These are phyloP conservation scores for Boletus fagicola DNA, from an alignment of 768 basidiomycete genomes.

Conservation along the genomic window DNA sequence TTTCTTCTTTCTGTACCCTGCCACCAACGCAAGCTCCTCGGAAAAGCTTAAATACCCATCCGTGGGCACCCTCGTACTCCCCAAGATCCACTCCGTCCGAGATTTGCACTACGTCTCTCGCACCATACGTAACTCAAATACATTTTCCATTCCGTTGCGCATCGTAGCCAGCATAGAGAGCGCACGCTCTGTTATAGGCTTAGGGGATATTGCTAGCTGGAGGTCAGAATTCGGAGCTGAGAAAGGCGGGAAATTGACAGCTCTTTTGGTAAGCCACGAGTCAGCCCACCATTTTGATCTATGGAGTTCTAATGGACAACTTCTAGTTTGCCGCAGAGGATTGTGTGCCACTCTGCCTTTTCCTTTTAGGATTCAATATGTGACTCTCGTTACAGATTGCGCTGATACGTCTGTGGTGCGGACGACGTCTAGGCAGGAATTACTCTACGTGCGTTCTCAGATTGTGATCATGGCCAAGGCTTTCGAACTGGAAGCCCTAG, in stretches of 20 bases:
- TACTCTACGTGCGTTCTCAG: conserved; percentile 80
- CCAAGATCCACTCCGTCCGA: conserved; percentile 72
- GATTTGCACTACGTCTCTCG: conserved; percentile 65
- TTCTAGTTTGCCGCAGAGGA: conserved; percentile 92
- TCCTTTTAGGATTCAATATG: neutral
- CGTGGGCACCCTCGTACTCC: conserved; percentile 72
- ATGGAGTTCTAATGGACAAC: neutral
- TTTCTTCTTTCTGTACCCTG: neutral
- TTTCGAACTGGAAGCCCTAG: conserved; percentile 80
- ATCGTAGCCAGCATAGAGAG: conserved; percentile 87
- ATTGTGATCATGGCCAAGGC: conserved; percentile 83
- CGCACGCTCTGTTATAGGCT: conserved; percentile 63
- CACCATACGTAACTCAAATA: conserved; percentile 18
- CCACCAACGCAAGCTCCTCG: conserved; percentile 3
- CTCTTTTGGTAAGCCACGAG: conserved; percentile 49
- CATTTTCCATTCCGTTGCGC: conserved; percentile 42
- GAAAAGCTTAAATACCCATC: conserved; percentile 43
- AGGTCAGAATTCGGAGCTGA: conserved; percentile 44
- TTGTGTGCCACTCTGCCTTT: conserved; percentile 47
- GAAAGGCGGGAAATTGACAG: conserved; percentile 54
- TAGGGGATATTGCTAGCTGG: conserved; percentile 73
- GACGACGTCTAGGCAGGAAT: conserved; percentile 67
- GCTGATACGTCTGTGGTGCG: conserved; percentile 84
- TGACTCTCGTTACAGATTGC: conserved; percentile 58
- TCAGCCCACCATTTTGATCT: neutral